These are phyloP conservation scores for Ambrosiella xylebori DNA, from an alignment of 2,329 filamentous ascomycete genomes.

Conservation along the genomic window DNA sequence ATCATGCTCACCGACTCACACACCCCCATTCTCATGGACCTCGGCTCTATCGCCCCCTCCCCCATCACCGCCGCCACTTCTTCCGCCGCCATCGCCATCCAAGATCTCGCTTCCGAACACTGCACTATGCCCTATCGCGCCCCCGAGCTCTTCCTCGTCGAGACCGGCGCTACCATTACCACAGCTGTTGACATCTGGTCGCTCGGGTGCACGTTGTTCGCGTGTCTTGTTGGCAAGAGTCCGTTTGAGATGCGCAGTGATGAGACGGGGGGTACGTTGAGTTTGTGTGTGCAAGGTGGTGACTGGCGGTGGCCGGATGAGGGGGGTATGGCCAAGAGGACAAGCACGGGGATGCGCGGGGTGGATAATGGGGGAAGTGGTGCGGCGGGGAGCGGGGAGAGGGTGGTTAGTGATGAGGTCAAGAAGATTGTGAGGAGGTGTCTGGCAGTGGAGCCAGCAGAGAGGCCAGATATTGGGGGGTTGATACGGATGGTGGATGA, in stretches of 20 bases:
- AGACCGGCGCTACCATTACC: slow-evolving; percentile 79
- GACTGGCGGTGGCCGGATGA: slow-evolving; percentile 97
- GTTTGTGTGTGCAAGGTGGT: slow-evolving; percentile 78
- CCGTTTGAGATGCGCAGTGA: slow-evolving; percentile 93
- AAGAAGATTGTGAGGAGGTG: slow-evolving; percentile 79
- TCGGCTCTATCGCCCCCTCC: slow-evolving; percentile 75
- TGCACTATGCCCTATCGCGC: slow-evolving; percentile 97
- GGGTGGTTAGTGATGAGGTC: slow-evolving; percentile 60
- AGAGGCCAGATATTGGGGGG: slow-evolving; percentile 74
- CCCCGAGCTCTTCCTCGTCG: slow-evolving; percentile 94
- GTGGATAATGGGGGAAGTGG: background rate
- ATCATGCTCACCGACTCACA: slow-evolving; percentile 97
- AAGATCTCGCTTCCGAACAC: slow-evolving; percentile 90
- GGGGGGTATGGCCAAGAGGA: slow-evolving; percentile 37
- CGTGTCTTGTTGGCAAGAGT: slow-evolving; percentile 88
- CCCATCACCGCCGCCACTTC: slow-evolving; percentile 81
- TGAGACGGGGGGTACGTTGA: slow-evolving; percentile 85
- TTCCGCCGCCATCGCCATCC: slow-evolving; percentile 76
- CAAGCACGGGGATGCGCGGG: slow-evolving; percentile 16
- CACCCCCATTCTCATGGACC: slow-evolving; percentile 87
- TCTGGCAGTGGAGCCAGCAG: slow-evolving; percentile 68
- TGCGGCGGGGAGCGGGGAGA: slow-evolving; percentile 21
- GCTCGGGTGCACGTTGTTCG: slow-evolving; percentile 91
- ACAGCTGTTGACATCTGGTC: slow-evolving; percentile 98
- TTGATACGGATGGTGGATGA: slow-evolving; percentile 63